A percentile compares a stretch with the other conserved stretches of the same genome.
Evolutionary conservation across 305 asterid species (phyloP).

Genomic region (Euphrasia arctica): DNA sequence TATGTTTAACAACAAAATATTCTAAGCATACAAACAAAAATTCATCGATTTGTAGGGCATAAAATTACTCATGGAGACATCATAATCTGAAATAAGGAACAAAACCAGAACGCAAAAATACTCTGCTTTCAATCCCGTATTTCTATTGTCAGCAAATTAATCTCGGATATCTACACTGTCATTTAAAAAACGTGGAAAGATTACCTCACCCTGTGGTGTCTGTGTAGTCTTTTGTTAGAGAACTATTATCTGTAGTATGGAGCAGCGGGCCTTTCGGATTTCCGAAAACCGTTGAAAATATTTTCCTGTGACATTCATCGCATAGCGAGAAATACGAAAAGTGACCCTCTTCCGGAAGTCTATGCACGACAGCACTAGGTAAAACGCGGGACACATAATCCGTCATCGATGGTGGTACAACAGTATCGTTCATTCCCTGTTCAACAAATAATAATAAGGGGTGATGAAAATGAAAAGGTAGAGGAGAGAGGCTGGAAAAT

Average conservation of each 20-base stretch:
- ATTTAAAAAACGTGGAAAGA: constrained; percentile 12
- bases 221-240: constrained; percentile 30
- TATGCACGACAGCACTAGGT: constrained; percentile 56
- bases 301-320: constrained; percentile 61
- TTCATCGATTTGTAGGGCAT: neutral
- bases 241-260: constrained; percentile 36
- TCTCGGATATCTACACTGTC: constrained; percentile 31
- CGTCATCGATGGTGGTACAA: constrained; percentile 65
- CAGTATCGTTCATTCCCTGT: constrained; percentile 73
- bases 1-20: too few species aligned
- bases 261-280: constrained; percentile 60
- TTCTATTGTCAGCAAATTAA: constrained; percentile 35
- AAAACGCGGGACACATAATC: constrained; percentile 58
- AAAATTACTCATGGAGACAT: neutral
- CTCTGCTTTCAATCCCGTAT: constrained; percentile 25
- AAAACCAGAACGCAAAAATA: constrained; percentile 14
- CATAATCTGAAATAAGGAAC: neutral
- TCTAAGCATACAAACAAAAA: too few species aligned
- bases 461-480: neutral
- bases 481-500: constrained; percentile 2
- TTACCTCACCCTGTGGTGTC: constrained; percentile 29
- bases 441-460: constrained; percentile 8
- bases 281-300: constrained; percentile 64
- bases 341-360: constrained; percentile 75
- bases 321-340: constrained; percentile 70